A percentile compares a stretch with the other conserved stretches of the same genome.
Evolutionary conservation across 768 basidiomycete genomes (phyloP).

Genomic region (Fomitopsis serialis): DNA sequence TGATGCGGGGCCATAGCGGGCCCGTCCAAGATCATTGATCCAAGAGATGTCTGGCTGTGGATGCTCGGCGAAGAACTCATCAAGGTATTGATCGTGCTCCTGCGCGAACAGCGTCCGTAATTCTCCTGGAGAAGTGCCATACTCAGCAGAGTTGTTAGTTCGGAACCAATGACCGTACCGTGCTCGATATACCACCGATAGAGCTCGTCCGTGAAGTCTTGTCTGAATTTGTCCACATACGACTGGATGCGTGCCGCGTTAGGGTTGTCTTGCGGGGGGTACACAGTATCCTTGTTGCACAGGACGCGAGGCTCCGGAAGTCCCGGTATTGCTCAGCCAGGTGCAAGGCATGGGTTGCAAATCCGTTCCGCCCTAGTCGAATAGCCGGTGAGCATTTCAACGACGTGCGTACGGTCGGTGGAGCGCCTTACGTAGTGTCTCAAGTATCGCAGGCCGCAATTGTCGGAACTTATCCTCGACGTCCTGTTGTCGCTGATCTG

Average conservation of each 20-base stretch:
- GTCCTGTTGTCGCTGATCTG: slow-evolving; percentile 40
- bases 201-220: slow-evolving; percentile 84
- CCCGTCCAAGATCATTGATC: slow-evolving; percentile 80
- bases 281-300: slow-evolving; percentile 65
- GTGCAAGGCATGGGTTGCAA: slow-evolving; percentile 65
- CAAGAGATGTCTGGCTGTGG: slow-evolving; percentile 67
- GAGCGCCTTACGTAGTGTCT: slow-evolving; percentile 64
- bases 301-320: slow-evolving; percentile 83
- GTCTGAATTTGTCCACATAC: slow-evolving; percentile 75
- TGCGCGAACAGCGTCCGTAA: slow-evolving; percentile 78
- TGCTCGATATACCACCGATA: slow-evolving; percentile 92
- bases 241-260: slow-evolving; percentile 53
- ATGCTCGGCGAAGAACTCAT: slow-evolving; percentile 61
- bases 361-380: slow-evolving; percentile 55
- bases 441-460: slow-evolving; percentile 71
- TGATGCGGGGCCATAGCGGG: slow-evolving; percentile 61
- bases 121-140: slow-evolving; percentile 49
- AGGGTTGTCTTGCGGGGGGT: slow-evolving; percentile 60
- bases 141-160: no score
- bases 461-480: slow-evolving; percentile 64
- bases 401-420: background rate
- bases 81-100: slow-evolving; percentile 62
- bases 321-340: slow-evolving; percentile 87
- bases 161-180: slow-evolving; percentile 38
- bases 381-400: background rate